Evolutionary conservation across 169 alveolate species (phyloP), one percentile per base, ranked within the genome.

Genomic region (Cystoisospora suis): DNA sequence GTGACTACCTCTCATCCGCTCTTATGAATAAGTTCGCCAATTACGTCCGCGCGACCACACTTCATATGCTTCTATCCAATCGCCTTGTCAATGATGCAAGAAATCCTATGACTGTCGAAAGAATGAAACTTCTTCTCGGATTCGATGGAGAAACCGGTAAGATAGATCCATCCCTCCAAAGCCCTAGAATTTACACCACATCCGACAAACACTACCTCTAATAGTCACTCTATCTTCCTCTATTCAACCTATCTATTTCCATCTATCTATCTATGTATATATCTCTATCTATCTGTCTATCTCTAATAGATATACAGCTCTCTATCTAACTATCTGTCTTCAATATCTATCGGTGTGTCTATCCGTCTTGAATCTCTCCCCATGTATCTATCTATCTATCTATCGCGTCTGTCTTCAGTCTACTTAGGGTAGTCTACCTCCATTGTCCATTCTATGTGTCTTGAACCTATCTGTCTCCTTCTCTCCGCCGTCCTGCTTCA

Each of bases 1-100:
- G 70, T 42, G 81, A 61, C 32, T 85, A 44, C 58, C 61, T 91
- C 34, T 32, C 45, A 27, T 83, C 85, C 47, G 69, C 72, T 5
- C 77, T 91, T 47, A 86, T 91, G 29, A 87, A 91, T 70, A 91
- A 91, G 49, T 91, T 56, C 49, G 53, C 59, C 38, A 79, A 87
- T 49, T 69, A 45, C 34, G 91, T 87, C 34, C 87, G 94, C 1
- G 91, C 83, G 3, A 85, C 90, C 44, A 34, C 56, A 2, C 81
- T 90, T 46, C 90, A 69, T 3, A 23, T 27, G 4, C 89, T 90
- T 29, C 72, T 90, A 72, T 34, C 42, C 75, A 86, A 44, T 75
- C 49, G 91, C 49, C 86, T 86, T 9, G 65, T 80, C 34, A 72
- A 61, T 6, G 91, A 80, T 77, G 23, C 46, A 0, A 20, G 85